Evolutionary conservation across 1,139 yeast species (phyloP).

Genomic region (Blastobotrys malaysiensis): DNA sequence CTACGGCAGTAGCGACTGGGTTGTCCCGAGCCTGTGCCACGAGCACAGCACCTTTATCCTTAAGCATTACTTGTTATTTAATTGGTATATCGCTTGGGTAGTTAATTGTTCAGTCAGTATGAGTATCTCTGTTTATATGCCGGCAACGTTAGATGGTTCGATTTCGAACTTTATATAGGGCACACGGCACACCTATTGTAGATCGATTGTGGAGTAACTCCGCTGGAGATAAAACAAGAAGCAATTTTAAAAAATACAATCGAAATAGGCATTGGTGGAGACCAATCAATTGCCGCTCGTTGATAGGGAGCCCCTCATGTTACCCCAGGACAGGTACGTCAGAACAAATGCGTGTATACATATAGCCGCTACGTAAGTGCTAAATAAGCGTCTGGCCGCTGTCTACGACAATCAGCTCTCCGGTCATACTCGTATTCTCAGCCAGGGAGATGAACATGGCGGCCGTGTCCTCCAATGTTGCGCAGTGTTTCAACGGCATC

Average conservation of each 20-base stretch:
- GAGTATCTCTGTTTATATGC: not conserved
- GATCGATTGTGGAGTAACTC: not conserved
- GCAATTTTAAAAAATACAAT: not conserved
- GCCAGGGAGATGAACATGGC: slow-evolving; percentile 33
- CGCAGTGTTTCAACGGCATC: slow-evolving; percentile 31
- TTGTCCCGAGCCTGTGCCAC: not conserved
- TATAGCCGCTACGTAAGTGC: not conserved
- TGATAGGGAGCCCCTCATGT: not conserved
- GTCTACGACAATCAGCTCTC: slow-evolving; percentile 34
- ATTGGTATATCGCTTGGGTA: not conserved
- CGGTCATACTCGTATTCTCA: slow-evolving; percentile 34
- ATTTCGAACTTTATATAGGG: not conserved
- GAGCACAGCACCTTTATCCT: not conserved
- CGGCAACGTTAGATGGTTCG: not conserved
- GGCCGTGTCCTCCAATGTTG: slow-evolving; percentile 36
- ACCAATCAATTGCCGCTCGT: not conserved
- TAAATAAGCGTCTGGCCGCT: slow-evolving; percentile 22
- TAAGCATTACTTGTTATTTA: slow-evolving; percentile 1
- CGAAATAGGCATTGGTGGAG: not conserved
- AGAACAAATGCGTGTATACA: no score
- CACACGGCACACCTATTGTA: not conserved
- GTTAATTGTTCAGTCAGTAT: no score
- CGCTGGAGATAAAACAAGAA: not conserved
- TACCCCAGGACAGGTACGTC: not conserved
- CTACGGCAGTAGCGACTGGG: not conserved